phyloP scores from a whole-genome alignment of 805 yeast species.

The Deakozyma indianensis region DNA sequence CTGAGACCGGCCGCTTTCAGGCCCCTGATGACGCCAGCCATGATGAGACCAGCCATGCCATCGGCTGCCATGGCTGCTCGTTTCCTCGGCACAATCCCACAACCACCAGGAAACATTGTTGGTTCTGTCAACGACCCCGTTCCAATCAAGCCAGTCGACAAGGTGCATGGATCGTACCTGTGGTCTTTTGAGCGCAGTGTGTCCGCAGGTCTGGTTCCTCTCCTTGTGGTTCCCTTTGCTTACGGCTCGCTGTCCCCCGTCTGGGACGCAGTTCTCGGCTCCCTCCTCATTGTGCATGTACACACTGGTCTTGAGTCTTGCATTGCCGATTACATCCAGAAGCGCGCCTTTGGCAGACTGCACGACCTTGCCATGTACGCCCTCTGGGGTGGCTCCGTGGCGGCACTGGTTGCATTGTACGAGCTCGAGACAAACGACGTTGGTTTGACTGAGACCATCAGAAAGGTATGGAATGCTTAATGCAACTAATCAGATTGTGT shows the following conservation, averaged over 20 bases:
- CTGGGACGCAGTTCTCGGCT: constrained; percentile 56
- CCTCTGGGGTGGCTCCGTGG: constrained; percentile 55
- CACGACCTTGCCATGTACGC: constrained; percentile 54
- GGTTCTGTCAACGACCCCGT: constrained; percentile 93
- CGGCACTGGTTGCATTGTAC: constrained; percentile 69
- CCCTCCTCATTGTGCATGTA: constrained; percentile 58
- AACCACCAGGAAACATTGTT: constrained; percentile 79
- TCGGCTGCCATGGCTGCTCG: background rate
- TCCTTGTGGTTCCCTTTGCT: constrained; percentile 60
- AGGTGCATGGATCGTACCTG: constrained; percentile 72
- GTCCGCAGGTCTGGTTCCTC: constrained; percentile 60
- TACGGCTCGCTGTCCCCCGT: constrained; percentile 59
- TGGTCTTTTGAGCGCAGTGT: constrained; percentile 82
- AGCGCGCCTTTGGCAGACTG: constrained; percentile 68
- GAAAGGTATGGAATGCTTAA: constrained; percentile 46
- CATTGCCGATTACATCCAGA: constrained; percentile 84
- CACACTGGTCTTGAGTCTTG: constrained; percentile 83
- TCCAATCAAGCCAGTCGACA: constrained; percentile 45
- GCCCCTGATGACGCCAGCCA: too few relatives aligned
- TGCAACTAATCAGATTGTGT: too few relatives aligned
- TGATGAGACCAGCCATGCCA: background rate
- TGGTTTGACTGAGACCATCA: constrained; percentile 59
- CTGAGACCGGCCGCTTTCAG: background rate
- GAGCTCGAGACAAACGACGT: constrained; percentile 57
- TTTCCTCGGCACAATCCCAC: constrained; percentile 32